Percentiles rank a stretch among this genome's conserved stretches.
phyloP scores from a whole-genome alignment of 495 filamentous ascomycete species.

The Haplographium delicatum region DNA sequence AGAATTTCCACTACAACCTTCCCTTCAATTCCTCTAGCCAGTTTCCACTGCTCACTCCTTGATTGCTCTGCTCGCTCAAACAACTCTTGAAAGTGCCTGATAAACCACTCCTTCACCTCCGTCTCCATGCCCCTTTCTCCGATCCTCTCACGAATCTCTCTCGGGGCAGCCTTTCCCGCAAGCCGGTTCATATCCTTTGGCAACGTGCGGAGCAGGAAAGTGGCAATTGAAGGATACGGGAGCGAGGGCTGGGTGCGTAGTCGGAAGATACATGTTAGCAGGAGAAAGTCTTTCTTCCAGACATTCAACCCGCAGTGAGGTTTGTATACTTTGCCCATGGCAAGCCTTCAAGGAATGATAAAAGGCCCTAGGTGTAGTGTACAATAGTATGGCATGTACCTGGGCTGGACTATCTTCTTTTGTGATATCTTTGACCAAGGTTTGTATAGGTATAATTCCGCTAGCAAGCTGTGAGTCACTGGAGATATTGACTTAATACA shows the following conservation, averaged over 20 bases:
- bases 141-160: not conserved
- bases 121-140: not conserved
- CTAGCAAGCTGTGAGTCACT: no score
- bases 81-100: not conserved
- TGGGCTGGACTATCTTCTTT: no score
- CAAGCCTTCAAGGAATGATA: conserved; percentile 73
- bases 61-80: conserved; percentile 3
- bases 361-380: no score
- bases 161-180: not conserved
- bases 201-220: not conserved
- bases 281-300: conserved; percentile 11
- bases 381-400: no score
- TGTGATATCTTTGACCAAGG: no score
- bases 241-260: conserved; percentile 7
- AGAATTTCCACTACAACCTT: conserved; percentile 13
- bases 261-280: conserved; percentile 11
- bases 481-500: no score
- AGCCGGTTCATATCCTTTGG: not conserved
- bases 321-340: conserved; percentile 4
- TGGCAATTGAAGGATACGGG: conserved; percentile 4
- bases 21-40: not conserved
- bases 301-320: not conserved
- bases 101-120: conserved; percentile 4
- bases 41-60: not conserved
- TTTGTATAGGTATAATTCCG: no score